Percentiles rank a stretch among this genome's conserved stretches.
Conservation (phyloP, 352 stramenopile species). For the Phytophthora uliginosa region DNA sequence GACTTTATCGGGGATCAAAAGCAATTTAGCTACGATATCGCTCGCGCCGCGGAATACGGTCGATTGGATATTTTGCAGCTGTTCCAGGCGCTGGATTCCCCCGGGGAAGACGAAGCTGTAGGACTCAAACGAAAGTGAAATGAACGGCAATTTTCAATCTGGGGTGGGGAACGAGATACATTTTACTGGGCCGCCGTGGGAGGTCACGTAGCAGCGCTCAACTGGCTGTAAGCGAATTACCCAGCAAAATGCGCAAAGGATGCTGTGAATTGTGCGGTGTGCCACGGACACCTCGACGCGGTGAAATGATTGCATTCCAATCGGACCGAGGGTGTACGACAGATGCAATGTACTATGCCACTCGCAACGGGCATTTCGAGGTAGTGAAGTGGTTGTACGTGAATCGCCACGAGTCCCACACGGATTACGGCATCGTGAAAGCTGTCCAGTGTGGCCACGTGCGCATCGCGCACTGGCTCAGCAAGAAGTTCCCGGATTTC, state of each 20-base stretch:
- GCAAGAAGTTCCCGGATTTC: background rate
- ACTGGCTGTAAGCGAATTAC: background rate
- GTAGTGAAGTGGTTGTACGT: background rate
- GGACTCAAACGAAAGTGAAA: conserved; percentile 1
- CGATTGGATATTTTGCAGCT: conserved; percentile 16
- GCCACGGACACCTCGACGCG: background rate
- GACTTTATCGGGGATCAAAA: background rate
- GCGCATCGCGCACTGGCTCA: background rate
- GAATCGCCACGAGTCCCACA: background rate
- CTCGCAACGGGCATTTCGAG: background rate
- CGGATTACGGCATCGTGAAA: background rate
- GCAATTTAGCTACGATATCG: background rate
- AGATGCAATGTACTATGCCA: background rate
- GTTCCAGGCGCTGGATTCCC: conserved; percentile 4
- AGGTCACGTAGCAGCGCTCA: background rate
- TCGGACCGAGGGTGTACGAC: background rate
- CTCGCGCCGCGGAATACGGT: background rate
- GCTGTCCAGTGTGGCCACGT: background rate
- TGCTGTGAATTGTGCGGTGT: background rate
- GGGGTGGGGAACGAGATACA: background rate
- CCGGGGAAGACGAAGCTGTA: conserved; percentile 1
- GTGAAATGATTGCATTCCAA: background rate
- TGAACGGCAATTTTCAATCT: conserved; percentile 6
- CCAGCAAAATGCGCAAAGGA: background rate
- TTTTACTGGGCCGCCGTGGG: background rate